Conservation (phyloP, 164 flowering plant genomes). For the Magnolia changhungtana region DNA sequence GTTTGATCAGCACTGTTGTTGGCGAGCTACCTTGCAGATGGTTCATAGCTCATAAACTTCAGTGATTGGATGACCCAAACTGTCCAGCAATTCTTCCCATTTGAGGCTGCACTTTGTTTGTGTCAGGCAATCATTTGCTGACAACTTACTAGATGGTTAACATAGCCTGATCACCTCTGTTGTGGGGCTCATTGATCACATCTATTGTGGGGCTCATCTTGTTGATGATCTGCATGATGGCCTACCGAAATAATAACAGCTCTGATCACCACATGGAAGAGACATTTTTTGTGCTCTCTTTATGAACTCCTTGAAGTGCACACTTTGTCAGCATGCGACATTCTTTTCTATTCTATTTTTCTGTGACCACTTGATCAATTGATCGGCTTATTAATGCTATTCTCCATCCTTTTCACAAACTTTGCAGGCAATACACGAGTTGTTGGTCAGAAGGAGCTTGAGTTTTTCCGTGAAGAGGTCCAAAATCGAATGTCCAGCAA, state of each 20-base stretch:
- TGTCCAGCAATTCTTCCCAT: neutral
- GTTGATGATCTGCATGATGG: neutral
- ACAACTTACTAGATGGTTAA: too few relatives aligned
- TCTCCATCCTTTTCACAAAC: neutral
- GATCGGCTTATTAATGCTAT: neutral
- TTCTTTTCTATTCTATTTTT: neutral
- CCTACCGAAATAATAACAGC: neutral
- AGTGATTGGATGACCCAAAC: neutral
- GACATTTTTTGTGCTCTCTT: neutral
- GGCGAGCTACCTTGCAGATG: too few relatives aligned
- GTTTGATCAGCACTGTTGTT: too few relatives aligned
- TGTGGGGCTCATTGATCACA: neutral
- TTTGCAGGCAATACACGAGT: conserved; percentile 75
- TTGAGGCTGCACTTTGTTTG: neutral
- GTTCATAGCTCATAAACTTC: neutral
- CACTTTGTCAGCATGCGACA: neutral
- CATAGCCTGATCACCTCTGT: neutral
- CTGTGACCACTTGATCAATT: neutral
- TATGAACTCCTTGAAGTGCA: neutral
- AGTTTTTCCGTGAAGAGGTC: conserved; percentile 81
- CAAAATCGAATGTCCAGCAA: conserved; percentile 59
- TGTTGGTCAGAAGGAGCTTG: conserved; percentile 83
- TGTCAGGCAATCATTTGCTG: neutral
- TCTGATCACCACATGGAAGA: too few relatives aligned
- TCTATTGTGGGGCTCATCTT: too few relatives aligned